phyloP scores from a whole-genome alignment of 495 filamentous ascomycete species.

The Rostrohypoxylon terebratum region DNA sequence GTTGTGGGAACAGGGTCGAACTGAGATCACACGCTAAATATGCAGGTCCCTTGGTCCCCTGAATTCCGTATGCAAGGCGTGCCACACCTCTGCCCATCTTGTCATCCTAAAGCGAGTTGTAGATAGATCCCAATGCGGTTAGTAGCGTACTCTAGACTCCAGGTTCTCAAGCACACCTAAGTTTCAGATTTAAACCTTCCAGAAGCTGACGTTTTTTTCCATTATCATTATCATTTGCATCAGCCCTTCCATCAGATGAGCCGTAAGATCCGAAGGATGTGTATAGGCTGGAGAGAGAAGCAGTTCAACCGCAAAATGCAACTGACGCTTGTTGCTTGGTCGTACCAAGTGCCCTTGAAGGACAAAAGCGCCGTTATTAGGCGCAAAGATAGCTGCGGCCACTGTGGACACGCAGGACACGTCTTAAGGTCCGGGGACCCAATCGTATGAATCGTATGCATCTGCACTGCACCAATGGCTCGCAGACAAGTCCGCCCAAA shows the following conservation, averaged over 20 bases:
- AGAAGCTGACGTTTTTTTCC: conserved; percentile 3
- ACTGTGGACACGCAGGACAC: conserved; percentile 29
- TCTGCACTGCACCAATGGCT: conserved; percentile 37
- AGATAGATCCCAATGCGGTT: conserved; percentile 26
- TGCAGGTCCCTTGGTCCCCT: conserved; percentile 44
- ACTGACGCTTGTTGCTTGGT: conserved; percentile 5
- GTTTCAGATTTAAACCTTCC: conserved; percentile 27
- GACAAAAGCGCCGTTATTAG: conserved; percentile 27
- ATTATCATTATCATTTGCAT: conserved; percentile 4
- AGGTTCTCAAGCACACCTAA: conserved; percentile 14
- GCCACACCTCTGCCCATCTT: conserved; percentile 35
- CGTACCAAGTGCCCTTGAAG: conserved; percentile 8
- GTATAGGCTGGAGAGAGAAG: conserved; percentile 14
- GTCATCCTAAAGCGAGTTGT: conserved; percentile 14
- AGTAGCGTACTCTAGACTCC: conserved; percentile 29
- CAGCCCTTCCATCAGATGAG: neutral
- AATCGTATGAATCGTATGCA: conserved; percentile 33
- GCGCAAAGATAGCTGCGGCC: conserved; percentile 37
- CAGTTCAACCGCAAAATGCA: conserved; percentile 15
- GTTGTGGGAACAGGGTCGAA: conserved; percentile 22
- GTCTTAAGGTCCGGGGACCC: conserved; percentile 26
- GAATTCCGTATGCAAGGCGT: conserved; percentile 38
- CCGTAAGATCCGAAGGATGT: conserved; percentile 6
- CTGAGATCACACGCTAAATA: conserved; percentile 36
- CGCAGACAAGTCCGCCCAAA: conserved; percentile 33